phyloP scores from a whole-genome alignment of 176 grass and related monocot genomes.

The Phyllostachys edulis region DNA sequence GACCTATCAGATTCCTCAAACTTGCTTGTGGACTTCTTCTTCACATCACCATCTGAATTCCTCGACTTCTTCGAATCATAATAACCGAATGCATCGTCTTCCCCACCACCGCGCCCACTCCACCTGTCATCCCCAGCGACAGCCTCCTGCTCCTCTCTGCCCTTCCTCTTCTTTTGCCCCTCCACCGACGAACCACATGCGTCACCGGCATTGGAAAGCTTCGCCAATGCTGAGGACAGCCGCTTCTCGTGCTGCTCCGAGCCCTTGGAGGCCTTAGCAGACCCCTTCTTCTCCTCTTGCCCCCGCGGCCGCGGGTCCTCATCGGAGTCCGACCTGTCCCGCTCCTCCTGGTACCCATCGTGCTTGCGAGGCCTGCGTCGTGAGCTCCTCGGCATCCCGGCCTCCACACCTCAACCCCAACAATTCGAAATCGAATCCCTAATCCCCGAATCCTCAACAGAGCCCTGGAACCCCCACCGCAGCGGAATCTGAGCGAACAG shows the following conservation, averaged over 20 bases:
- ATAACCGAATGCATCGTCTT: neutral
- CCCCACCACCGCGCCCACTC: neutral
- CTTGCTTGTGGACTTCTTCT: conserved; percentile 10
- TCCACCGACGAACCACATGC: neutral
- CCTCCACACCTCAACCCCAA: conserved; percentile 9
- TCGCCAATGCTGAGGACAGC: neutral
- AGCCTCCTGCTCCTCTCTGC: conserved; percentile 3
- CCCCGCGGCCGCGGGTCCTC: neutral
- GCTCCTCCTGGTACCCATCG: conserved; percentile 17
- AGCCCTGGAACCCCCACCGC: neutral
- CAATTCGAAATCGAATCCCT: neutral
- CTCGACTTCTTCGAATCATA: conserved; percentile 18
- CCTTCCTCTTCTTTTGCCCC: conserved; percentile 30
- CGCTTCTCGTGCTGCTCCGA: conserved; percentile 13
- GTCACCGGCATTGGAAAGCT: neutral
- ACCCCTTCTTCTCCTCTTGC: neutral
- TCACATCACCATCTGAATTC: conserved; percentile 3
- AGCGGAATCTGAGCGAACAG: neutral
- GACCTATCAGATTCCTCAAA: conserved; percentile 6
- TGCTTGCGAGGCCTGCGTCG: conserved; percentile 23
- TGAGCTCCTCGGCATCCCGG: conserved; percentile 36
- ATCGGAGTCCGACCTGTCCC: conserved; percentile 26
- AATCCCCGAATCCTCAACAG: neutral
- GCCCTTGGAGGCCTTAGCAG: neutral
- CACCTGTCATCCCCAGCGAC: neutral